Evolutionary conservation across 2,329 filamentous ascomycete genomes (phyloP).

Genomic region (Pyrenophora seminiperda): DNA sequence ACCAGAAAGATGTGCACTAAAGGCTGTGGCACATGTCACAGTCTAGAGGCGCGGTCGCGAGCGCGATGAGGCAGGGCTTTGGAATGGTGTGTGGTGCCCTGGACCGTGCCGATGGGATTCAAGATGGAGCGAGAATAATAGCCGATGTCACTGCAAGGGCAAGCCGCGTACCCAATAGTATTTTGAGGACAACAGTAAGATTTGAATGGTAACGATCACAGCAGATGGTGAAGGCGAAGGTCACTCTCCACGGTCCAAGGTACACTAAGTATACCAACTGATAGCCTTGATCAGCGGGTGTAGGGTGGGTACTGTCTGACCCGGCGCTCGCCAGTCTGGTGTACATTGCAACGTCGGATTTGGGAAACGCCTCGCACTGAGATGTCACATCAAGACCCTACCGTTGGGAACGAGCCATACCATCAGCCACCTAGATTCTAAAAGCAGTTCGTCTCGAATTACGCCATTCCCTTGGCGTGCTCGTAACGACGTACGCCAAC

Average conservation of each 20-base stretch:
- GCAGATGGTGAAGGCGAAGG: constrained; percentile 20
- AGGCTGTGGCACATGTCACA: constrained; percentile 41
- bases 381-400: constrained; percentile 37
- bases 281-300: constrained; percentile 21
- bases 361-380: constrained; percentile 32
- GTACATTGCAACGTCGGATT: constrained; percentile 43
- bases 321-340: constrained; percentile 27
- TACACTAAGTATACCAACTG: constrained; percentile 21
- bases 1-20: constrained; percentile 29
- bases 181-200: constrained; percentile 16
- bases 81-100: constrained; percentile 40
- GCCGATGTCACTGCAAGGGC: constrained; percentile 39
- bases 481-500: neutral
- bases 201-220: constrained; percentile 22
- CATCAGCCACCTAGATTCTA: constrained; percentile 20
- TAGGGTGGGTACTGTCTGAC: constrained; percentile 28
- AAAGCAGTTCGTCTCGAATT: constrained; percentile 21
- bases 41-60: constrained; percentile 36
- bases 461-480: constrained; percentile 3
- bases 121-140: constrained; percentile 28
- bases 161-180: constrained; percentile 18
- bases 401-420: constrained; percentile 28
- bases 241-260: constrained; percentile 13
- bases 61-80: constrained; percentile 42
- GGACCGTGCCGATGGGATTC: constrained; percentile 32